Evolutionary conservation across 495 filamentous ascomycete genomes (phyloP), one percentile per base, ranked within the genome.

Genomic region (Penicillium turbatum): DNA sequence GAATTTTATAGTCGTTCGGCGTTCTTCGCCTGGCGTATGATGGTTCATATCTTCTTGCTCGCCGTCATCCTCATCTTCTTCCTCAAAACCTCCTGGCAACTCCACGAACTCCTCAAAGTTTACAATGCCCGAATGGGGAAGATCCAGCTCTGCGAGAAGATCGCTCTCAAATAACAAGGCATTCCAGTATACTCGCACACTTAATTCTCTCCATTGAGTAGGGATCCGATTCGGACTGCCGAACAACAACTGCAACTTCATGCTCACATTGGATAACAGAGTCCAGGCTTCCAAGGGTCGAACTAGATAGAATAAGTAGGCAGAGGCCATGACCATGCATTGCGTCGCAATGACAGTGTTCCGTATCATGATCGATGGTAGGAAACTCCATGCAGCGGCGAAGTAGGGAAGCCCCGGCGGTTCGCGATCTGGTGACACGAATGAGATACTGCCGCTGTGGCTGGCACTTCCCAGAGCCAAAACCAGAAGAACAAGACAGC

Each of bases 231-330:
- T 86, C 12, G 86, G 82, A 9, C 82, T 82, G 65, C 84, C 86
- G 35, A 91, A 76, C 26, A 92, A 74, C 15, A 91, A 71, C 68
- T 92, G 88, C 24, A 91, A 71, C 59, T 91, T 92, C 63, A 86
- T 86, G 72, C 86, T 90, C 9, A 86, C 87, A 54, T 81, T 88
- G 64, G 83, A 86, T 3, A 92, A 74, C 54, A 91, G 61, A 37
- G 87, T 89, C 88, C 88, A 92, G 1, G 88, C 88, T 63, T 92
- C 88, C 7, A 92, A 66, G 2, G 88, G 88, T 13, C 88, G 79
- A 17, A 91, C 88, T 8, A 92, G 73, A 56, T 92, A 92, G 68
- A 92, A 89, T 7, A 92, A 70, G 57, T 92, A 92, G 12, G 88
- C 88, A 1, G 88, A 82, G 0, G 87, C 85, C 19, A 92, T 73